Percentiles rank a stretch among this genome's conserved stretches.
Evolutionary conservation across 2,329 filamentous ascomycete species (phyloP).

Genomic region (Cordyceps farinosa): DNA sequence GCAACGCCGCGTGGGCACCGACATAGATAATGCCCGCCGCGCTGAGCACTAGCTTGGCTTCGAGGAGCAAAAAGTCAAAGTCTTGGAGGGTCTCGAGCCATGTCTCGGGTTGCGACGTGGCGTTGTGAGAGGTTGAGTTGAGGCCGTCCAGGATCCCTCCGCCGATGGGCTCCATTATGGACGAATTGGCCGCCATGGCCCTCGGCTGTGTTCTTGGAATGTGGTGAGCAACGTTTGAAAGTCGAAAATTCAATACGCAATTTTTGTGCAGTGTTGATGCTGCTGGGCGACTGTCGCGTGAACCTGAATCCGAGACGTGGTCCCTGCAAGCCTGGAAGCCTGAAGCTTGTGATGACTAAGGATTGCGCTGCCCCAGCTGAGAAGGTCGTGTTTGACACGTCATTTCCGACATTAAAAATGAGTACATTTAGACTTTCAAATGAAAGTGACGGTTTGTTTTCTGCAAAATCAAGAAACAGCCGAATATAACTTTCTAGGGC

Average conservation of each 20-base stretch:
- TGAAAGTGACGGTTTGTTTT: too few relatives aligned
- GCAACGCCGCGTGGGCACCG: constrained; percentile 79
- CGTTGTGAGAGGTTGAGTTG: constrained; percentile 29
- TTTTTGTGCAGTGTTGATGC: neutral
- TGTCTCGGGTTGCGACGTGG: constrained; percentile 26
- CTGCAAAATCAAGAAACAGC: neutral
- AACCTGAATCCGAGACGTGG: constrained; percentile 11
- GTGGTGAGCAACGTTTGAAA: neutral
- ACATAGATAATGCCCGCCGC: constrained; percentile 81
- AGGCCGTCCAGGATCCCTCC: constrained; percentile 28
- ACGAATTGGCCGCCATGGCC: constrained; percentile 25
- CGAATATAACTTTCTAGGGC: neutral
- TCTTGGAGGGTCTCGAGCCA: constrained; percentile 32
- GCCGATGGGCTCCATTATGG: constrained; percentile 17
- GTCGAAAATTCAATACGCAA: neutral
- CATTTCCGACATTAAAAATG: neutral
- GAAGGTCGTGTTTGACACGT: neutral
- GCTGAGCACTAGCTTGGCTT: constrained; percentile 53
- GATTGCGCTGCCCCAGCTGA: neutral
- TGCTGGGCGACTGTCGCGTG: neutral
- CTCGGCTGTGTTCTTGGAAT: neutral
- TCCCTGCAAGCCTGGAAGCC: neutral
- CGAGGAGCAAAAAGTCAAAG: constrained; percentile 42
- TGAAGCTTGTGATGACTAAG: constrained; percentile 10
- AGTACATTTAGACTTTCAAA: too few relatives aligned